These are phyloP conservation scores for Entelexis sorbosivorans DNA, from an alignment of 1,139 yeast genomes.

Conservation along the genomic window DNA sequence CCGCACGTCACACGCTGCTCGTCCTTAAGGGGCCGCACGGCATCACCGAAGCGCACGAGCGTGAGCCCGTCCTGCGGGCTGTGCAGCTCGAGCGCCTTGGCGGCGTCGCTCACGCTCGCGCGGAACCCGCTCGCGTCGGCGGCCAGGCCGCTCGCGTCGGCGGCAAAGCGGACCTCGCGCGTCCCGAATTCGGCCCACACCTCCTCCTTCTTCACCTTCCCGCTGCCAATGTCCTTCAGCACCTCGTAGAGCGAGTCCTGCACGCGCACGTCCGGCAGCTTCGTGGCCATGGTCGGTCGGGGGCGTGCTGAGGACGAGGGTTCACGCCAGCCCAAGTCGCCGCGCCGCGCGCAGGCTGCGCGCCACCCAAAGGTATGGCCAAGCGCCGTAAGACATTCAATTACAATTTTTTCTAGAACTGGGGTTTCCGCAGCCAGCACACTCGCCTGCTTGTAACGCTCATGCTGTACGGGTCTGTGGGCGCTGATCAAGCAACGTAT, in stretches of 20 bases:
- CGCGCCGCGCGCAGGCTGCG: too few relatives aligned
- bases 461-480: too few relatives aligned
- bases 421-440: too few relatives aligned
- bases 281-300: background rate
- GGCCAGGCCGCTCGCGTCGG: background rate
- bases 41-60: constrained; percentile 10
- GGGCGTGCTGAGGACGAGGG: background rate
- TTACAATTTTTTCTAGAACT: too few relatives aligned
- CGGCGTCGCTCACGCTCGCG: constrained; percentile 8
- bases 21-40: background rate
- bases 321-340: background rate
- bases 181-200: constrained; percentile 10
- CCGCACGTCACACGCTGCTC: constrained; percentile 7
- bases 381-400: too few relatives aligned
- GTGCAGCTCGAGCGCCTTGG: constrained; percentile 10
- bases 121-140: background rate
- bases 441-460: too few relatives aligned
- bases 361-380: too few relatives aligned
- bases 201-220: constrained; percentile 6
- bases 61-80: background rate
- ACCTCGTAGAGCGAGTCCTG: constrained; percentile 13
- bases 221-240: constrained; percentile 2
- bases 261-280: constrained; percentile 6
- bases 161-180: constrained; percentile 6
- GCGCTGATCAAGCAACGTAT: too few relatives aligned